These are phyloP conservation scores for Candolleomyces eurysporus DNA, from an alignment of 768 basidiomycete genomes.

Conservation along the genomic window DNA sequence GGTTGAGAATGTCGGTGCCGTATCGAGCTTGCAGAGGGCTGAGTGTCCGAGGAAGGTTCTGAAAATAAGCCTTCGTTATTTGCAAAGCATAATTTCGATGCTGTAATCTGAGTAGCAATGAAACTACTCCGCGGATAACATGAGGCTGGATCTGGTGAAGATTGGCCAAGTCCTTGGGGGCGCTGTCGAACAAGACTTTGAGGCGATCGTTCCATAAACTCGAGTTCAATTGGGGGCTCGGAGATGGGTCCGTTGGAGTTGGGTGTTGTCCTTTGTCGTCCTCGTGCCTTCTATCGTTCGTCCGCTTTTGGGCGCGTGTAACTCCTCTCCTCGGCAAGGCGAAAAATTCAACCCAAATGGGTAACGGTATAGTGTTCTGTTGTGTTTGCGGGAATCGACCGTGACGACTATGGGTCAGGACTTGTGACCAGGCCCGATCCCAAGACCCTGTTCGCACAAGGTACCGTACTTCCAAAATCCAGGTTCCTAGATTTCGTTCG, in stretches of 20 bases:
- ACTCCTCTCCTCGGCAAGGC: conserved; percentile 22
- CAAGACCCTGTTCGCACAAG: conserved; percentile 15
- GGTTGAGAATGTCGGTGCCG: conserved; percentile 56
- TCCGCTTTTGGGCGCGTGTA: conserved; percentile 4
- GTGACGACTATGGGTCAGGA: background rate
- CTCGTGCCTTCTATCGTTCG: background rate
- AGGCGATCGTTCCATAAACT: conserved; percentile 6
- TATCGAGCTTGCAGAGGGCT: conserved; percentile 27
- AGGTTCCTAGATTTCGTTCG: conserved; percentile 7
- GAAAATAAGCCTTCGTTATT: conserved; percentile 48
- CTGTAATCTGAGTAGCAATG: conserved; percentile 5
- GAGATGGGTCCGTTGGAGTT: background rate
- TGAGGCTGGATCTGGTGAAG: background rate
- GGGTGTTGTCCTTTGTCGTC: background rate
- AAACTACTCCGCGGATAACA: background rate
- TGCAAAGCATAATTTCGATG: background rate
- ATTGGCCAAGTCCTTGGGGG: background rate
- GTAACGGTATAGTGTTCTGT: conserved; percentile 33
- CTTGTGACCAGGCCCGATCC: conserved; percentile 13
- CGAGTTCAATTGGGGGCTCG: background rate
- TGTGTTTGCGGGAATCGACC: background rate
- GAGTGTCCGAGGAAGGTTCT: conserved; percentile 43
- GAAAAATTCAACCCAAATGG: conserved; percentile 65
- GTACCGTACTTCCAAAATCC: conserved; percentile 11
- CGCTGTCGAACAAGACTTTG: conserved; percentile 2